Base-by-base conservation (phyloP, 2,329 filamentous ascomycete genomes). In the Rhinocladiella similis region DNA sequence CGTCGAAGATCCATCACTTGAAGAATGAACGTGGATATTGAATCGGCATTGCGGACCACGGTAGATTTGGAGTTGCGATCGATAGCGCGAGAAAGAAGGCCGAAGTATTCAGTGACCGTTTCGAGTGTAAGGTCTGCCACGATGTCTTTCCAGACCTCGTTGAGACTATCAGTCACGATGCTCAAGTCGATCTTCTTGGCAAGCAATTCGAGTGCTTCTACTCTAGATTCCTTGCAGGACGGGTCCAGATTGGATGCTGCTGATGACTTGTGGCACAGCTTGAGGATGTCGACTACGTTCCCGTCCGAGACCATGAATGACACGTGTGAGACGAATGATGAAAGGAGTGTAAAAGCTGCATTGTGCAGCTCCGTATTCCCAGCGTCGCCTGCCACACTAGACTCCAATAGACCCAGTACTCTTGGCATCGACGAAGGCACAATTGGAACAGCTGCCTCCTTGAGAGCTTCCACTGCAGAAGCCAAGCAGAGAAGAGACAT, bases 261-360 rank as follows among this genome's bases (percentile, higher is more conserved):
- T 33, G 29, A 56, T 5, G 57, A 60, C 9, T 50, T 46, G 22
- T 56, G 57, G 25, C 90, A 92, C 10, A 90, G 80, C 13, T 80
- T 75, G 22, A 97, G 74, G 46, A 96, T 81, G 47, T 82, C 83
- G 60, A 89, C 85, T 10, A 97, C 73, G 64, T 93, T 87, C 4
- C 82, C 79, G 1, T 83, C 84, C 10, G 91, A 90, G 59, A 97
- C 79, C 85, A 97, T 96, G 74, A 90, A 97, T 1, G 93, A 91
- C 22, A 97, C 77, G 65, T 94, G 85, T 64, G 94, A 87, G 12
- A 93, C 83, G 43, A 97, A 78, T 6, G 91, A 83, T 47, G 86
- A 87, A 59, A 97, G 79, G 56, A 97, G 85, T 0, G 89, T 83
- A 72, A 89, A 96, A 7, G 86, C 84, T 2, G 93, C 91, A 65